Evolutionary conservation across 2,329 filamentous ascomycete genomes (phyloP), one percentile per base, ranked within the genome.

Genomic region (Botrytis fragariae): DNA sequence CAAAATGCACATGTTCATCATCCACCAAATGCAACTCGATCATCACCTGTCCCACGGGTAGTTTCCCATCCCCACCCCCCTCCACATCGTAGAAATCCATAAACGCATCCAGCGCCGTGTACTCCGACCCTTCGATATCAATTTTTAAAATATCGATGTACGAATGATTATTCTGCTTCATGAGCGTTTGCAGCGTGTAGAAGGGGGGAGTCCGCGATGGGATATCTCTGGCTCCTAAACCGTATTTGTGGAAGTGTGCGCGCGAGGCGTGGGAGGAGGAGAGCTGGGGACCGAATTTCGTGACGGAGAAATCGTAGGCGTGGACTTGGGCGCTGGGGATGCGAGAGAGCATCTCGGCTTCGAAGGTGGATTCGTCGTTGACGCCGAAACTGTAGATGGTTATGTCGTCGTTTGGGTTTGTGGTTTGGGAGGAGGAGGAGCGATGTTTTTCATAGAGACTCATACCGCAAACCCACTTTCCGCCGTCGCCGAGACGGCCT

Each of bases 391-490:
- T 82, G 76, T 84, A 84, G 73, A 84, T 80, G 71, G 82, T 75
- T 1, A 77, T 77, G 32, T 63, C 59, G 1, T 22, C 69, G 69
- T 22, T 22, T 37, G 4, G 63, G 54, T 18, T 60, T 37, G 72
- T 61, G 0, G 39, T 10, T n/a, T 39, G n/a, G 7, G 7, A 10
- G 12, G 61, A 29, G 25, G 25, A 42, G 16, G 14, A 4, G 25
- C 71, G 72, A 63, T 77, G 75, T 20, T 76, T 75, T 74, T 82
- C 81, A 73, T 81, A 83, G n/a, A 79, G 75, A 10, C 79, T 80
- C 81, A 84, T 82, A 54, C 83, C 83, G 76, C 83, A 84, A 22
- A 84, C 80, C 81, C 82, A 83, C 75, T 84, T 84, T 35, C 83
- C 83, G n/a, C 83, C 83, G 57, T 84, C 82, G 44, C 83, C 83